Evolutionary conservation across 2,329 filamentous ascomycete genomes (phyloP).

Genomic region (Penicillium expansum): DNA sequence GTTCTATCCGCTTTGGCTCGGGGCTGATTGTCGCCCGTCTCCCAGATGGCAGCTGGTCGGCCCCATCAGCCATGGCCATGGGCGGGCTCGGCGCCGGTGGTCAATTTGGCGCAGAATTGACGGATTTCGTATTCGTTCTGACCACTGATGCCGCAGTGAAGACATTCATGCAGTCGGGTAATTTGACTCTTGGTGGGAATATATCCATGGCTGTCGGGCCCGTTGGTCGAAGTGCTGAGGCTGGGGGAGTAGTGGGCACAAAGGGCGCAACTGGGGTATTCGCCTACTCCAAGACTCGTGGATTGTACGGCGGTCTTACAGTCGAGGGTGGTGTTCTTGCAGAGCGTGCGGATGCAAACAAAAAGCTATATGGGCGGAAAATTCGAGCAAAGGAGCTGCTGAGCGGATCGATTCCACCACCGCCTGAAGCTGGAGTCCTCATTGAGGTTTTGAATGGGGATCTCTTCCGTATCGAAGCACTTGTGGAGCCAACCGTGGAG

Average conservation of each 20-base stretch:
- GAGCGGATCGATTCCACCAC: slow-evolving; percentile 70
- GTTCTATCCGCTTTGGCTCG: slow-evolving; percentile 49
- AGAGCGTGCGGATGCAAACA: slow-evolving; percentile 91
- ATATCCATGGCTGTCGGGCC: slow-evolving; percentile 95
- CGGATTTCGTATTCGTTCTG: slow-evolving; percentile 88
- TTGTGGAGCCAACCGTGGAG: background rate
- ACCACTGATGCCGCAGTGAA: slow-evolving; percentile 86
- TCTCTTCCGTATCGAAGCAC: background rate
- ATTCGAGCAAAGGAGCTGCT: slow-evolving; percentile 79
- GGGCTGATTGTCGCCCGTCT: slow-evolving; percentile 50
- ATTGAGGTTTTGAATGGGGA: slow-evolving; percentile 70
- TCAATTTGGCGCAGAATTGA: slow-evolving; percentile 50
- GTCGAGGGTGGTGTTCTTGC: slow-evolving; percentile 89
- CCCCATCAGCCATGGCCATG: slow-evolving; percentile 50
- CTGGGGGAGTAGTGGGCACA: slow-evolving; percentile 86
- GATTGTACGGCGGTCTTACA: slow-evolving; percentile 88
- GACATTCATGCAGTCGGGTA: slow-evolving; percentile 87
- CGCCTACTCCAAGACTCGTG: slow-evolving; percentile 96
- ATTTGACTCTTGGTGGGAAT: slow-evolving; percentile 88
- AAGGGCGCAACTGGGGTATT: slow-evolving; percentile 88
- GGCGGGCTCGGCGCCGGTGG: slow-evolving; percentile 49
- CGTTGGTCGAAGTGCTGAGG: slow-evolving; percentile 89
- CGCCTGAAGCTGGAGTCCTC: slow-evolving; percentile 75
- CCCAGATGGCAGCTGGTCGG: slow-evolving; percentile 48
- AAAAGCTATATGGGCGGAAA: slow-evolving; percentile 84